Evolutionary conservation across 2,329 filamentous ascomycete genomes (phyloP), one percentile per base, ranked within the genome.

Genomic region (Dactylonectria macrodidyma): DNA sequence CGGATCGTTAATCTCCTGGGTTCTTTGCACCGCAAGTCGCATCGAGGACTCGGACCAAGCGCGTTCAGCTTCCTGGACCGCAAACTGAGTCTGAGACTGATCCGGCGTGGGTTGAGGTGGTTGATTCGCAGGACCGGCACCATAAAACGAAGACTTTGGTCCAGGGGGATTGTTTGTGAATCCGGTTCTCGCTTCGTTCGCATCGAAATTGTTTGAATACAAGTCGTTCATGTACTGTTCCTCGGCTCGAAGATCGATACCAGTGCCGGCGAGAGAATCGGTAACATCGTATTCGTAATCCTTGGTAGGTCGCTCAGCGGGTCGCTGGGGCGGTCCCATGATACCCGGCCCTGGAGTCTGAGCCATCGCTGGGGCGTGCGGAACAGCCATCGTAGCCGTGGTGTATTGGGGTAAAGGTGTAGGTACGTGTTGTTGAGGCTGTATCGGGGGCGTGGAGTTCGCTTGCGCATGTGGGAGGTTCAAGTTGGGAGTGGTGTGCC

Each of bases 211-310:
- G 38, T 80, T 86, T 51, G 89, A 87, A 77, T 90, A 92, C 64
- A 90, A 85, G 66, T 90, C 90, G 51, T 93, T 91, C 79, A 96
- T 86, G 72, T 90, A 93, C 74, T 95, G 93, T 77, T 97, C 94
- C 80, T 97, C 95, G 71, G 94, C 94, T 66, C 92, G 91, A 54
- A 97, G 82, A 83, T 97, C 93, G 70, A 98, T 94, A 57, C 94
- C 95, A 16, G 94, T 95, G 19, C 93, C 93, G 19, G 92, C 91
- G 62, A 97, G 82, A 58, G 95, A 93, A 82, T 98, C 95, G 71
- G 92, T 93, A 52, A 95, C 88, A 75, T 97, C 94, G 74, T 95
- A 90, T 65, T 89, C 84, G 63, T 86, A 85, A 62, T 87, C 86
- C 71, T 90, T 94, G 12, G 88, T 86, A 50, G 90, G 88, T 71